Evolutionary conservation across 176 grass and related monocot species (phyloP), one percentile per base, ranked within the genome.

Genomic region (Avena insularis): DNA sequence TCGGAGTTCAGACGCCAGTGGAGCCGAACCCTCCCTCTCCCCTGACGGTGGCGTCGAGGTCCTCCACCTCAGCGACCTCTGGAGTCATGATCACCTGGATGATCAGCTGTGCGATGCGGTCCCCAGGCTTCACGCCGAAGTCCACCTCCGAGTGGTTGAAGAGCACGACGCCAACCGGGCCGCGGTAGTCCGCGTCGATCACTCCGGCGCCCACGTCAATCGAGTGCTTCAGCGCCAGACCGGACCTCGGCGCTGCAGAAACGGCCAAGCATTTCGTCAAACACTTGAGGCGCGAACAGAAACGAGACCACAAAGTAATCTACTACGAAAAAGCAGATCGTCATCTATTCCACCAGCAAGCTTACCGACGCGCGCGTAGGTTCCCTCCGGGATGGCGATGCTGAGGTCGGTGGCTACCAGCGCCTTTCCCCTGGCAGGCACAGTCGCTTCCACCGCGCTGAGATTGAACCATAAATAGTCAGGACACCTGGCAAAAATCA

Each of bases 131-230:
- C 73, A 95, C 93, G 4, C 71, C 82, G 4, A 95, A 98, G 78
- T 98, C 93, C 8, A 7, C n/a, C 23, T 94, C 96, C 1, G 92
- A 92, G 89, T 92, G 92, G 90, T 98, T 98, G 93, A 98, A 98
- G 72, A 98, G 92, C 19, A 98, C 76, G 84, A 98, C 92, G 11
- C 93, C 93, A 0, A 95, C 81, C 0, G 96, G 92, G 2, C 93
- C 93, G 0, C 93, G 91, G 84, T 98, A 98, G 77, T 95, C 93
- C 0, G 96, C 96, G 82, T 95, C 93, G 76, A 95, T 90, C 70
- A 98, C 96, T 19, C 96, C 96, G 2, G 96, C 96, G 15, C 96
- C 96, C 4, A 94, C 93, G 77, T 94, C 96, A 78, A 98, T 95
- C 9, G 93, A 85, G 63, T 94, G 90, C 90, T 98, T 98, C 89